Evolutionary conservation across 2,329 filamentous ascomycete species (phyloP).

Genomic region (Didymella glomerata): DNA sequence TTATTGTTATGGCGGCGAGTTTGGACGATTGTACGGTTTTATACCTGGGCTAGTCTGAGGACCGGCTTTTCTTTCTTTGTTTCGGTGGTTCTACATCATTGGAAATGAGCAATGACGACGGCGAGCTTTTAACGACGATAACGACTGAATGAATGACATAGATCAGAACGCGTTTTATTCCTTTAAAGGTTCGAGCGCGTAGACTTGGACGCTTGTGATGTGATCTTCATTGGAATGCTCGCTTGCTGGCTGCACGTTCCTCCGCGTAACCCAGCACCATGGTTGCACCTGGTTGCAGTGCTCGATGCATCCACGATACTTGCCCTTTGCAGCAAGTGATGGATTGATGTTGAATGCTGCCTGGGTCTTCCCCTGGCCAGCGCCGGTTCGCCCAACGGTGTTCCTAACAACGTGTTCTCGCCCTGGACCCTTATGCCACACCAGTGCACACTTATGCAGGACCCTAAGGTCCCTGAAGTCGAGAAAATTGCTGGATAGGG

Average conservation of each 20-base stretch:
- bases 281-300: not conserved
- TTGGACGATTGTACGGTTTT: conserved; percentile 8
- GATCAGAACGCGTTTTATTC: not conserved
- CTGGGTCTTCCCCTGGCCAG: not conserved
- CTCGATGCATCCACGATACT: not conserved
- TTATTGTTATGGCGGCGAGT: not conserved
- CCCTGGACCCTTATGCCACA: not conserved
- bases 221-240: conserved; percentile 1
- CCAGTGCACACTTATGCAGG: not conserved
- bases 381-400: not conserved
- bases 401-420: not conserved
- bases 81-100: not conserved
- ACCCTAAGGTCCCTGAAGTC: not conserved
- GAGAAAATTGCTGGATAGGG: not conserved
- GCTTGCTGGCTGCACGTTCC: not conserved
- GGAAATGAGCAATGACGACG: not conserved
- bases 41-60: conserved; percentile 16
- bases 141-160: conserved; percentile 12
- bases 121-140: conserved; percentile 4
- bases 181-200: not conserved
- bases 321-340: not conserved
- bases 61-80: conserved; percentile 12
- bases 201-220: not conserved
- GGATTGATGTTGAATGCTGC: not conserved
- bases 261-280: not conserved